A percentile compares a stretch with the other conserved stretches of the same genome.
Conservation (phyloP, 345 rosid genomes). For the Durio zibethinus region DNA sequence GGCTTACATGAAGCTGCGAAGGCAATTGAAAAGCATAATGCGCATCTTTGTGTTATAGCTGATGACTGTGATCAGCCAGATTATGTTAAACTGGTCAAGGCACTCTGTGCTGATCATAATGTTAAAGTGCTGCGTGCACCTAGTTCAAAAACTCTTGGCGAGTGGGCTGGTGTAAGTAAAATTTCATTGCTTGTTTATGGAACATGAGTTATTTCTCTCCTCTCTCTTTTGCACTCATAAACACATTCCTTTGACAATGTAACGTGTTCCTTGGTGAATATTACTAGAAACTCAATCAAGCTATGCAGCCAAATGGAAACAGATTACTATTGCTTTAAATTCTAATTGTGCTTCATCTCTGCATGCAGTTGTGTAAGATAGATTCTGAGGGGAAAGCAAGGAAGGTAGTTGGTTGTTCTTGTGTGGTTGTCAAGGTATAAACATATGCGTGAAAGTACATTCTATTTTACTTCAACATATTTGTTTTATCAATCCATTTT, state of each 20-base stretch:
- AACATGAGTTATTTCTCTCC: not conserved
- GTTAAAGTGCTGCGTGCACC: slow-evolving; percentile 55
- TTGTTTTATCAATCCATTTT: not conserved
- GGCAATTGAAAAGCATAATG: slow-evolving; percentile 69
- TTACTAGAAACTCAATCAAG: not conserved
- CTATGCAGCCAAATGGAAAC: not conserved
- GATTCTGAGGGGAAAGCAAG: slow-evolving; percentile 78
- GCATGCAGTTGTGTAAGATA: slow-evolving; percentile 68
- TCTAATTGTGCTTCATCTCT: not conserved
- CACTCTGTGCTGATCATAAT: slow-evolving; percentile 68
- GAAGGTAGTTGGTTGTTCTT: slow-evolving; percentile 82
- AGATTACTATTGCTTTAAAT: not conserved
- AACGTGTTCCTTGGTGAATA: not conserved
- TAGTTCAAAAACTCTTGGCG: slow-evolving; percentile 74
- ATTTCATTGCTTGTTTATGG: not conserved
- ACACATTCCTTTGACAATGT: not conserved
- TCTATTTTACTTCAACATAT: not conserved
- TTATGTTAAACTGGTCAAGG: slow-evolving; percentile 64
- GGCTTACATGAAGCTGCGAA: slow-evolving; percentile 74
- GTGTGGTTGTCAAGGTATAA: slow-evolving; percentile 71
- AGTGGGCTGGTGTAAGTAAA: slow-evolving; percentile 83
- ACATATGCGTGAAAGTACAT: not conserved
- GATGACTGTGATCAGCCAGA: slow-evolving; percentile 84
- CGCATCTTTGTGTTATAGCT: slow-evolving; percentile 67
- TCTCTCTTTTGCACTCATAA: not conserved